Percentiles rank a stretch among this genome's conserved stretches.
These are phyloP conservation scores for Botrytis medusae DNA, from an alignment of 2,329 filamentous ascomycete genomes.

Conservation along the genomic window DNA sequence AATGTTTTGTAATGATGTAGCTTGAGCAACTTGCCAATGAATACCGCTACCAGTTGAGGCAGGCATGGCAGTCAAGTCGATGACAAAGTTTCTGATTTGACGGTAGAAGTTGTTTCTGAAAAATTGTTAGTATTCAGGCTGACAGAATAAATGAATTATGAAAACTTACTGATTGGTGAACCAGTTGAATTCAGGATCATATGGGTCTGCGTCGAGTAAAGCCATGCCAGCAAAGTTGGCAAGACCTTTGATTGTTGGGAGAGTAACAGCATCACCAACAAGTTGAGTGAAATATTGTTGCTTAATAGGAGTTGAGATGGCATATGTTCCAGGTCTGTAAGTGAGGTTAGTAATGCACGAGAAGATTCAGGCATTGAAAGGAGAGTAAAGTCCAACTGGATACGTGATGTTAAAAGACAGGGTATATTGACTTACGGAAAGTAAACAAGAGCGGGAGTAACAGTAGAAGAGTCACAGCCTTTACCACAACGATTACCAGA, in stretches of 20 bases:
- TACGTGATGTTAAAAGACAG: background rate
- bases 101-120: constrained; percentile 72
- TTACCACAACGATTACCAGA: constrained; percentile 77
- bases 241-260: constrained; percentile 74
- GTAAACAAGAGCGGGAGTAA: constrained; percentile 84
- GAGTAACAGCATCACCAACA: constrained; percentile 71
- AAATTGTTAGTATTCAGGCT: background rate
- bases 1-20: constrained; percentile 77
- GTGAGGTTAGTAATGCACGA: constrained; percentile 39
- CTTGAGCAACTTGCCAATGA: constrained; percentile 85
- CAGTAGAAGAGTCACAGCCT: constrained; percentile 80
- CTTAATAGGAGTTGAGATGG: constrained; percentile 75
- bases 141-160: background rate
- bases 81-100: constrained; percentile 77
- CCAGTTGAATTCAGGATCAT: constrained; percentile 70
- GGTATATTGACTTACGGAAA: constrained; percentile 49
- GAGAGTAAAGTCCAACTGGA: background rate
- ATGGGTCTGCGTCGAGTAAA: constrained; percentile 86
- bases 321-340: constrained; percentile 69
- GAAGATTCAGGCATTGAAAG: background rate
- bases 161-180: constrained; percentile 64
- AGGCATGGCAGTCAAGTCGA: constrained; percentile 70
- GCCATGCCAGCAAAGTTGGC: constrained; percentile 78
- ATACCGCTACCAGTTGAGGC: constrained; percentile 65
- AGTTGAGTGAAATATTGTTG: constrained; percentile 94